Conservation (phyloP, 169 alveolate genomes). For the Theileria annulata region DNA sequence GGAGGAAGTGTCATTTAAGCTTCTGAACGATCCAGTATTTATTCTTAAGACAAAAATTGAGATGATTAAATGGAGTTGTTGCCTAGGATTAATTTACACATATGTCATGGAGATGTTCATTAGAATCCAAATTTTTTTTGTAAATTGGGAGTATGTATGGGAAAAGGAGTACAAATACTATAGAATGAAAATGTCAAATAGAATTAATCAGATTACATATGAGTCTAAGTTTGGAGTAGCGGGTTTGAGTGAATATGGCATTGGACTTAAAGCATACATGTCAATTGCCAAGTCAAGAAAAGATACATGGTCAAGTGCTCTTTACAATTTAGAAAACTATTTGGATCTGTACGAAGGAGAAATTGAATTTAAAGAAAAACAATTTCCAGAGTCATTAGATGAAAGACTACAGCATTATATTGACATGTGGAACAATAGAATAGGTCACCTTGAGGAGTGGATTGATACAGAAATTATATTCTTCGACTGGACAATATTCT, state of each 20-base stretch:
- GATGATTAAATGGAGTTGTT: slow-evolving; percentile 1
- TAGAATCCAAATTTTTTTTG: slow-evolving; percentile 7
- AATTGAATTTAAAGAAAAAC: neutral
- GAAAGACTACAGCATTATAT: slow-evolving; percentile 5
- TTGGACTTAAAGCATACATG: neutral
- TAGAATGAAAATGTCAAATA: neutral
- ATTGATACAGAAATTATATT: neutral
- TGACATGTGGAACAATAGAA: slow-evolving; percentile 21
- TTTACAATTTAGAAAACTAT: neutral
- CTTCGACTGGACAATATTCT: slow-evolving; percentile 26
- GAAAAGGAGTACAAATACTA: slow-evolving; percentile 25
- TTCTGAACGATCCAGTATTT: neutral
- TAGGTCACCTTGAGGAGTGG: slow-evolving; percentile 5
- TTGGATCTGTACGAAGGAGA: slow-evolving; percentile 3
- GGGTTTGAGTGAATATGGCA: neutral
- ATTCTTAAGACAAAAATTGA: neutral
- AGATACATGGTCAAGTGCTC: neutral
- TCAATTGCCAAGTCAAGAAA: neutral
- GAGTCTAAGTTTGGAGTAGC: slow-evolving; percentile 23
- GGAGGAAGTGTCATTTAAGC: neutral
- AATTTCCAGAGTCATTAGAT: neutral
- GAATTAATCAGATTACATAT: neutral
- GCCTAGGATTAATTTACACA: neutral
- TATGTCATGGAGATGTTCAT: neutral
- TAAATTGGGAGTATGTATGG: slow-evolving; percentile 49